phyloP scores from a whole-genome alignment of 768 basidiomycete species.

The Brasilioporus rufonigricans region DNA sequence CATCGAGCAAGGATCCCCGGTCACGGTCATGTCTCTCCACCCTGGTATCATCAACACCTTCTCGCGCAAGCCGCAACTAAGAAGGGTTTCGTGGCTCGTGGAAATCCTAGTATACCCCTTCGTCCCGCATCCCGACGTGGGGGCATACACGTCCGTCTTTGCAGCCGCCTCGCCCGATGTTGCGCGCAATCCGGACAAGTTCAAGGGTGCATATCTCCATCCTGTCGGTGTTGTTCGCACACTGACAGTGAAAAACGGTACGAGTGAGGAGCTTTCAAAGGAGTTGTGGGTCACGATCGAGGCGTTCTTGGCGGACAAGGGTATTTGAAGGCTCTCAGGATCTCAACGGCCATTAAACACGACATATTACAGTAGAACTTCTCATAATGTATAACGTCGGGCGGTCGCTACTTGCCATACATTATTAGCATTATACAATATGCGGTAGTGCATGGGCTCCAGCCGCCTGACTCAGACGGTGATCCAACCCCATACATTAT shows the following conservation, averaged over 20 bases:
- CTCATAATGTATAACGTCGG: no score
- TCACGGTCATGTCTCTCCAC: constrained; percentile 29
- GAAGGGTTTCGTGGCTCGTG: constrained; percentile 19
- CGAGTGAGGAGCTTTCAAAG: constrained; percentile 22
- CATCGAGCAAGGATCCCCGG: constrained; percentile 20
- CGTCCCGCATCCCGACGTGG: constrained; percentile 17
- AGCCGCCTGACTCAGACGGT: no score
- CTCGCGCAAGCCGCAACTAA: constrained; percentile 20
- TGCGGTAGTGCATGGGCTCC: no score
- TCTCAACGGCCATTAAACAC: no score
- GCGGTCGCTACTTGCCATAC: no score
- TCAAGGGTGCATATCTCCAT: constrained; percentile 32
- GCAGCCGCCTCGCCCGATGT: constrained; percentile 32
- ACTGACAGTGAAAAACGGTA: constrained; percentile 11
- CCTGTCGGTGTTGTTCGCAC: constrained; percentile 20
- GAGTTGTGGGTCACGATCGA: constrained; percentile 32
- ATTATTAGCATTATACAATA: no score
- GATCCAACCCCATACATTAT: no score
- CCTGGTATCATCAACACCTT: constrained; percentile 35
- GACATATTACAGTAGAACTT: no score
- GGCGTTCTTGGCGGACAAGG: constrained; percentile 22
- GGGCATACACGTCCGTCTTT: constrained; percentile 27
- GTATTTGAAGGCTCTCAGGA: constrained; percentile 11
- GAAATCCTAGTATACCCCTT: constrained; percentile 18
- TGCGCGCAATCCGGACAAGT: constrained; percentile 19